A percentile compares a stretch with the other conserved stretches of the same genome.
phyloP scores from a whole-genome alignment of 106 monocot genomes.

The Narthecium ossifragum region DNA sequence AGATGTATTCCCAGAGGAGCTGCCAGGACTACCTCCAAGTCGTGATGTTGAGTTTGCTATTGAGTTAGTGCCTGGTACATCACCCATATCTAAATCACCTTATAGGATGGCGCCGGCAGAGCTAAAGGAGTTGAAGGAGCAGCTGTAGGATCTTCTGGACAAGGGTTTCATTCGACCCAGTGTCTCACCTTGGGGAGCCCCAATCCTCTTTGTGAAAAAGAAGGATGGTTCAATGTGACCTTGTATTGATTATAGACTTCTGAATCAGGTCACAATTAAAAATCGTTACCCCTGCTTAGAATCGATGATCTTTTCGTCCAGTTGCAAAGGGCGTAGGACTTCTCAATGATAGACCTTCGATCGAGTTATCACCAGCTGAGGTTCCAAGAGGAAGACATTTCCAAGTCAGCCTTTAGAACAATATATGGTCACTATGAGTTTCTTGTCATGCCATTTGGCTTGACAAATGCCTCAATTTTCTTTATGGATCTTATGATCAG shows the following conservation, averaged over 20 bases:
- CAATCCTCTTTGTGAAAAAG: constrained; percentile 5
- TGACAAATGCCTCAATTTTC: not conserved
- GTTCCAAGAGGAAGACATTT: not conserved
- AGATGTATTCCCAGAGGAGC: constrained; percentile 3
- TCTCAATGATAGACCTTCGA: not conserved
- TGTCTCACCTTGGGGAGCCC: not conserved
- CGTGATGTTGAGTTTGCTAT: too few species aligned
- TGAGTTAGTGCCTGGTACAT: not conserved
- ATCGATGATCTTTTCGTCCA: constrained; percentile 12
- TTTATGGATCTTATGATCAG: not conserved
- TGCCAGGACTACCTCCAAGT: not conserved
- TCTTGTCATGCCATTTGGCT: not conserved
- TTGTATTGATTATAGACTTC: constrained; percentile 1
- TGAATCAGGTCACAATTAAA: constrained; percentile 7
- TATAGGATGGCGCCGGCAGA: constrained; percentile 2
- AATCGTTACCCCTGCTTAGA: constrained; percentile 3
- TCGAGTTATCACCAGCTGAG: not conserved
- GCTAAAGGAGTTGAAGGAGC: constrained; percentile 4
- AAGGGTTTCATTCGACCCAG: not conserved
- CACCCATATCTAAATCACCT: not conserved
- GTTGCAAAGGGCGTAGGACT: not conserved
- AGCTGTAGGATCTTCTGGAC: not conserved
- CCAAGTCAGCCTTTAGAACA: not conserved
- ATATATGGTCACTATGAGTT: not conserved
- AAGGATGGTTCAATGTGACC: constrained; percentile 1